phyloP scores from a whole-genome alignment of 345 rosid genomes.

The Salix arbutifolia region DNA sequence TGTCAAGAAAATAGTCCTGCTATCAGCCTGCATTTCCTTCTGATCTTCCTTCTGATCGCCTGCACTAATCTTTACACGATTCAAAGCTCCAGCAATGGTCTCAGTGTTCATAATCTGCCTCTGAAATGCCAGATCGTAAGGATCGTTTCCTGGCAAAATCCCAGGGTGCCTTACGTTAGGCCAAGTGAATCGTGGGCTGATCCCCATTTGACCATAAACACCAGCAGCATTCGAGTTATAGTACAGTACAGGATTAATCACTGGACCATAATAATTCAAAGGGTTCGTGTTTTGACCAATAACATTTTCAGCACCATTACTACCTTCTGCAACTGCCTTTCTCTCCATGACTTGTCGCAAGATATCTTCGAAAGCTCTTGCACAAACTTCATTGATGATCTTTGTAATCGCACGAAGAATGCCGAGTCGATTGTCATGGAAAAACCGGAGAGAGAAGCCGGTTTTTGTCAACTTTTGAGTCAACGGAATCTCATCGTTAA shows the following conservation, averaged over 20 bases:
- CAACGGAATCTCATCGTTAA: slow-evolving; percentile 17
- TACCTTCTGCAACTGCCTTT: background rate
- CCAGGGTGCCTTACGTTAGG: background rate
- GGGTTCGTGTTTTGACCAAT: background rate
- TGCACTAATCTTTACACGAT: background rate
- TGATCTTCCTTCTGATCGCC: background rate
- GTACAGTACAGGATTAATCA: background rate
- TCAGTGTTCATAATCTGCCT: slow-evolving; percentile 7
- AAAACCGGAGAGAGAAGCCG: slow-evolving; percentile 25
- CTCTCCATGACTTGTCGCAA: background rate
- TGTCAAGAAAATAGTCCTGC: slow-evolving; percentile 64
- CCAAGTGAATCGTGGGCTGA: background rate
- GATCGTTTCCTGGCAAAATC: background rate
- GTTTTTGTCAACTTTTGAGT: slow-evolving; percentile 23
- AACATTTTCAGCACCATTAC: background rate
- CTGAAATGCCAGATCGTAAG: background rate
- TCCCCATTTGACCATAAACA: background rate
- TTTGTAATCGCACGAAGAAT: slow-evolving; percentile 24
- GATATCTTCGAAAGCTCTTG: slow-evolving; percentile 50
- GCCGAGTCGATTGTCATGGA: slow-evolving; percentile 30
- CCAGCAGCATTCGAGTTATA: background rate
- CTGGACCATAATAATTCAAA: background rate
- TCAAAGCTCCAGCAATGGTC: slow-evolving; percentile 9
- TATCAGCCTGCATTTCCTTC: slow-evolving; percentile 24
- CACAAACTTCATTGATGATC: slow-evolving; percentile 37